Base-by-base conservation (phyloP, 2,329 filamentous ascomycete genomes). In the Neopestalotiopsis sp. region DNA sequence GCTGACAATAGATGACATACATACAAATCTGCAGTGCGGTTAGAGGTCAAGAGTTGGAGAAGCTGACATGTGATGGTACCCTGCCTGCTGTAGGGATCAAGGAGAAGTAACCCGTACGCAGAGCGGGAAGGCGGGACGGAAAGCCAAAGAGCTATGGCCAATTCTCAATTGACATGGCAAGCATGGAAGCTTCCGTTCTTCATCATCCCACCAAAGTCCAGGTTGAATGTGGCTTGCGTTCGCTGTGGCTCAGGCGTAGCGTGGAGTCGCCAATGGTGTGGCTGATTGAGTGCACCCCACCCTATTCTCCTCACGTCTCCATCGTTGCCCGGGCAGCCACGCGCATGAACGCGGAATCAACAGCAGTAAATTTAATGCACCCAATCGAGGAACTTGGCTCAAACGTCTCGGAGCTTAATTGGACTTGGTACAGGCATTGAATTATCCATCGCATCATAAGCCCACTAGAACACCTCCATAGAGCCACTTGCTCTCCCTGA, bases 371-470 rank as follows among this genome's bases (percentile, higher is more conserved):
- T 62, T 62, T 40, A 38, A 40, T 62, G 32, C 59, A 62, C 28
- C 59, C 62, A 49, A 30, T 45, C 13, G 40, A 12, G 38, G 13
- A 45, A 45, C 20, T 64, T n/a, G 38, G 38, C 62, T 42, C 62
- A 49, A 49, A 49, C 40, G 34, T 40, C n/a, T 63, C 32, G 57
- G 57, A 30, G 40, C 40, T 30, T 62, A 40, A 34, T 59, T 59
- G 57, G 30, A 59, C n/a, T 14, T 59, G 32, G 17, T 30, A 17
- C 34, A 12, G 30, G 59, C 34, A 62, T 62, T 62, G 34, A 65
- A 7, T 49, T 65, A 65, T 65, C 62, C 62, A 49, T 7, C 62
- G 12, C 62, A 65, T 62, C 59, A 62, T 62, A 62, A 38, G 59
- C 32, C 59, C 59, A 62, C 59, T 62, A 34, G 59, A n/a, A 59